Percentiles rank a stretch among this genome's conserved stretches.
phyloP scores from a whole-genome alignment of 768 basidiomycete genomes.

The Lactarius pseudohatsudake region DNA sequence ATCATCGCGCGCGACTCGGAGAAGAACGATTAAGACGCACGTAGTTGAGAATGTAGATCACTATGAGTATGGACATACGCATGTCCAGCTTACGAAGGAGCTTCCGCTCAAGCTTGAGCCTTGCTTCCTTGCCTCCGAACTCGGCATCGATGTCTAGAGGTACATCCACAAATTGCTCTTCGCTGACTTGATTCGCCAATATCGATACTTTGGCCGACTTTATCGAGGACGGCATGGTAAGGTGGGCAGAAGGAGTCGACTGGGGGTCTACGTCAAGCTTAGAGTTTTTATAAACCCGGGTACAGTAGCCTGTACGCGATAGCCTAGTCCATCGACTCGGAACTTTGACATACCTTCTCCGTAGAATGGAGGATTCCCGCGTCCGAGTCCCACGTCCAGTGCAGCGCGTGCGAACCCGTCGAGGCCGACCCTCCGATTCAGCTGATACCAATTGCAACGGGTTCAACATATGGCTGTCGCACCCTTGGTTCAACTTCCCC shows the following conservation, averaged over 20 bases:
- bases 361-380: constrained; percentile 1
- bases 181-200: background rate
- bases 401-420: background rate
- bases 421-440: background rate
- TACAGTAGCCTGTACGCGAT: background rate
- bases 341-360: background rate
- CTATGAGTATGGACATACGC: constrained; percentile 45
- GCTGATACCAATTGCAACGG: constrained; percentile 3
- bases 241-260: background rate
- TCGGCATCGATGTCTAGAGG: constrained; percentile 33
- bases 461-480: constrained; percentile 42
- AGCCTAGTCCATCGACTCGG: too few species aligned
- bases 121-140: constrained; percentile 41
- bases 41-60: constrained; percentile 50
- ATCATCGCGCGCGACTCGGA: background rate
- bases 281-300: background rate
- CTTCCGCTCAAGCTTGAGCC: constrained; percentile 43
- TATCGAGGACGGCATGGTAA: constrained; percentile 29
- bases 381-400: background rate
- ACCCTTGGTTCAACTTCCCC: constrained; percentile 39
- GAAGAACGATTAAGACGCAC: constrained; percentile 32
- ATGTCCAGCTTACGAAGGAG: constrained; percentile 46
- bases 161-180: background rate
- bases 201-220: background rate
- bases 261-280: background rate